These are phyloP conservation scores for Petunia secreta DNA, from an alignment of 257 asterid species.

Conservation along the genomic window DNA sequence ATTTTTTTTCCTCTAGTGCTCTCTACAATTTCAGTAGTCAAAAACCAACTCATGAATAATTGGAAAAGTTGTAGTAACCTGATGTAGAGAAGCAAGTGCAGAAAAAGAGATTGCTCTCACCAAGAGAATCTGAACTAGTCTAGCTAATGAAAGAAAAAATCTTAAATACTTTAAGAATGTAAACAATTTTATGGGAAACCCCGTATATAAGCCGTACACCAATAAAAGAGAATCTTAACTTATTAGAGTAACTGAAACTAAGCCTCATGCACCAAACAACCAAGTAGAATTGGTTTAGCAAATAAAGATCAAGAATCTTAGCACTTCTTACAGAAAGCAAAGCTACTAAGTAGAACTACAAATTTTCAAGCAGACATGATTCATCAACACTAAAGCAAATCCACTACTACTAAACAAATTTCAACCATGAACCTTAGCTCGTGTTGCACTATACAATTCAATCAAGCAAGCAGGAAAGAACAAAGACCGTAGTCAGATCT, in stretches of 20 bases:
- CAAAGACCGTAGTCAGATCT: not conserved
- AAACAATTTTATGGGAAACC: too few species aligned
- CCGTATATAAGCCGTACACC: too few species aligned
- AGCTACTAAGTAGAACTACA: not conserved
- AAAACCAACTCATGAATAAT: slow-evolving; percentile 2
- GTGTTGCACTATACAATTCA: not conserved
- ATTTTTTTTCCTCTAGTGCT: slow-evolving; percentile 71
- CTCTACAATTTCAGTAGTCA: slow-evolving; percentile 46
- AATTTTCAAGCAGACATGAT: not conserved
- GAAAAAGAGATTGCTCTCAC: not conserved
- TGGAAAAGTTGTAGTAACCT: not conserved
- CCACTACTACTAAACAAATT: not conserved
- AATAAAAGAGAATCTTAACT: too few species aligned
- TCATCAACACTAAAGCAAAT: not conserved
- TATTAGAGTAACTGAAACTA: not conserved
- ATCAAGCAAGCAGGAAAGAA: not conserved
- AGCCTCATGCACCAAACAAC: not conserved
- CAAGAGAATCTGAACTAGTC: not conserved
- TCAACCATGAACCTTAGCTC: not conserved
- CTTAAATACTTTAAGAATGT: too few species aligned
- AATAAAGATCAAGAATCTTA: not conserved
- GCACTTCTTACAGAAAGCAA: not conserved
- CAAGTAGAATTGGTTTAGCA: not conserved
- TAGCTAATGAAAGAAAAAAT: not conserved
- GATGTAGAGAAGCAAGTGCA: slow-evolving; percentile 17